Evolutionary conservation across 768 basidiomycete species (phyloP).

Genomic region (Tricholoma bakamatsutake): DNA sequence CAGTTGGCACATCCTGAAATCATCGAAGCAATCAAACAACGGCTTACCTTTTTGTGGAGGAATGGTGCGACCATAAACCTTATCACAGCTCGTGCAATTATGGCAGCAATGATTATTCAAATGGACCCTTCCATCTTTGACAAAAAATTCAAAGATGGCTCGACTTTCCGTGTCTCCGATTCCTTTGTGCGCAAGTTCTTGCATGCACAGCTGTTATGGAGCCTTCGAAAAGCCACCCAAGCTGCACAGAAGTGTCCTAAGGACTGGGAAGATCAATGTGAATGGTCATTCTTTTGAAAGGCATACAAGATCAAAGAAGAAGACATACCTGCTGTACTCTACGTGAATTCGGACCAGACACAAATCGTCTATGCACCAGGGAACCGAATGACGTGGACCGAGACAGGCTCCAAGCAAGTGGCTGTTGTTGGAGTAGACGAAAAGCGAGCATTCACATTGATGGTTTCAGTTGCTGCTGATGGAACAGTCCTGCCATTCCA

Average conservation of each 20-base stretch:
- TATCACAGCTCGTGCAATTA: constrained; percentile 20
- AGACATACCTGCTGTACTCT: constrained; percentile 19
- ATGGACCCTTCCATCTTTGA: constrained; percentile 22
- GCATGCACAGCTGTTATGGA: constrained; percentile 18
- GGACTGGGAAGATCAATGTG: constrained; percentile 23
- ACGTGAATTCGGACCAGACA: constrained; percentile 31
- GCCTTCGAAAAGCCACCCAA: constrained; percentile 17
- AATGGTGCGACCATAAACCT: constrained; percentile 15
- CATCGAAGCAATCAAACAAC: constrained; percentile 10
- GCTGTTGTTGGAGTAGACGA: constrained; percentile 29
- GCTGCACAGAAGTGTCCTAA: constrained; percentile 30
- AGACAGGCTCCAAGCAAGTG: constrained; percentile 26
- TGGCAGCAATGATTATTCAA: constrained; percentile 21
- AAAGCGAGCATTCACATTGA: constrained; percentile 28
- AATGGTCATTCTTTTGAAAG: constrained; percentile 18
- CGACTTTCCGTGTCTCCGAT: constrained; percentile 22
- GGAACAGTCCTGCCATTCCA: constrained; percentile 28
- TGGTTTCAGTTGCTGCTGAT: constrained; percentile 22
- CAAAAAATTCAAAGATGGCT: constrained; percentile 17
- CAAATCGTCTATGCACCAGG: constrained; percentile 24
- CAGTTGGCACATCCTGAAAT: constrained; percentile 15
- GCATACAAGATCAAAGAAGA: constrained; percentile 20
- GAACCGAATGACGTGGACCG: constrained; percentile 19
- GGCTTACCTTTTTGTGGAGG: constrained; percentile 14
- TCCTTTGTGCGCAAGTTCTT: constrained; percentile 4